Base-by-base conservation (phyloP, 2,329 filamentous ascomycete species). In the Penicillium palitans region DNA sequence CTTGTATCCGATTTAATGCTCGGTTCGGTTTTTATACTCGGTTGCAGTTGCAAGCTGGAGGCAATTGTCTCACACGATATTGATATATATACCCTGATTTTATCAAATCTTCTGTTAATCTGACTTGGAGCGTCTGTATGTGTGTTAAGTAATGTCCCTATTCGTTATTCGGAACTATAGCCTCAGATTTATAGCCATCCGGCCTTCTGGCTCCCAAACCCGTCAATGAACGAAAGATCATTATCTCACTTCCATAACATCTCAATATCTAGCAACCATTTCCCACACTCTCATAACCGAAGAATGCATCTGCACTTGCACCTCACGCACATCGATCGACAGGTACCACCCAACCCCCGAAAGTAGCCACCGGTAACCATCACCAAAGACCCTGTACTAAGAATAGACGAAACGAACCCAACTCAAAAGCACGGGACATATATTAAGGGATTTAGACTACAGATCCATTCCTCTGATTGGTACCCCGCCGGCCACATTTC, bases 41-140 rank as follows among this genome's bases (percentile, higher is more conserved):
- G 17, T 29, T 40, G 58, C 44, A 45, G 35, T 57, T 51, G 33
- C 35, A 31, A 46, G 15, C 52, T 31, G 52, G 42, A 52, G 45
- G 48, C 41, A 50, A 57, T 44, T 55, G 57, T 57, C 46, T 53
- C 24, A 31, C 27, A 55, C 50, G 21, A 56, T 37, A 42, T 35
- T 54, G 33, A 56, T 53, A 35, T 60, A 65, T 61, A 63, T 65
- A 65, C 62, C 62, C 62, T 35, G 54, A 24, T 60, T 58, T 51
- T 39, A 49, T 42, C 15, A 44, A 49, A 50, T 41, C 33, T 52
- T 29, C 48, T 42, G 44, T 55, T 59, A 35, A 27, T 50, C 47
- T 61, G 49, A 46, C 57, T 58, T 41, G 24, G 33, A 52, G 55
- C 56, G 39, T 35, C 15, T 52, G 10, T 62, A 41, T 44, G 24